A percentile compares a stretch with the other conserved stretches of the same genome.
Conservation (phyloP, 805 yeast genomes). For the Lachancea quebecensis region DNA sequence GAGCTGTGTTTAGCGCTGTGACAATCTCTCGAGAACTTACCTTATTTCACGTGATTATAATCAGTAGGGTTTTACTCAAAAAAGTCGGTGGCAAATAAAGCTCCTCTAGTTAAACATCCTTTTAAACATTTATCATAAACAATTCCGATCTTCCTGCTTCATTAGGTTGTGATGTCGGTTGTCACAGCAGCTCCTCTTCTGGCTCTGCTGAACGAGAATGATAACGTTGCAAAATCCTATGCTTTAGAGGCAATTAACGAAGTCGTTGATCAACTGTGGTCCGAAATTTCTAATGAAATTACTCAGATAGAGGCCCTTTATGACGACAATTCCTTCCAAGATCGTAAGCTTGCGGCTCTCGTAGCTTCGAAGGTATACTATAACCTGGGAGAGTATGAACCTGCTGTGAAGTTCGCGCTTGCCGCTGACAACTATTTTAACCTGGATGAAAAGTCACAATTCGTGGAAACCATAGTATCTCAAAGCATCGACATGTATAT, state of each 20-base stretch:
- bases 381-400: constrained; percentile 88
- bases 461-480: constrained; percentile 86
- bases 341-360: constrained; percentile 80
- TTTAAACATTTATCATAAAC: neutral
- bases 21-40: too few species aligned
- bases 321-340: constrained; percentile 74
- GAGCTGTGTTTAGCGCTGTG: too few species aligned
- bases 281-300: constrained; percentile 89
- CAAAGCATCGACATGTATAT: constrained; percentile 86
- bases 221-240: constrained; percentile 66
- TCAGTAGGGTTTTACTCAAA: neutral
- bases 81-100: constrained; percentile 1
- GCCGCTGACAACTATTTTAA: constrained; percentile 78
- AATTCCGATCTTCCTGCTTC: neutral
- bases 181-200: constrained; percentile 88
- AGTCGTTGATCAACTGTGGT: constrained; percentile 90
- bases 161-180: constrained; percentile 33
- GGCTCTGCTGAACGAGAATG: constrained; percentile 82
- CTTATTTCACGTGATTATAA: neutral
- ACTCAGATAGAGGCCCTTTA: constrained; percentile 84
- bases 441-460: constrained; percentile 67
- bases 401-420: constrained; percentile 83
- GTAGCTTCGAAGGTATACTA: constrained; percentile 86
- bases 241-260: constrained; percentile 78
- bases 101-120: neutral